Evolutionary conservation across 1,284 basidiomycete genomes (phyloP).

Genomic region (Cutaneotrichosporon sp.): DNA sequence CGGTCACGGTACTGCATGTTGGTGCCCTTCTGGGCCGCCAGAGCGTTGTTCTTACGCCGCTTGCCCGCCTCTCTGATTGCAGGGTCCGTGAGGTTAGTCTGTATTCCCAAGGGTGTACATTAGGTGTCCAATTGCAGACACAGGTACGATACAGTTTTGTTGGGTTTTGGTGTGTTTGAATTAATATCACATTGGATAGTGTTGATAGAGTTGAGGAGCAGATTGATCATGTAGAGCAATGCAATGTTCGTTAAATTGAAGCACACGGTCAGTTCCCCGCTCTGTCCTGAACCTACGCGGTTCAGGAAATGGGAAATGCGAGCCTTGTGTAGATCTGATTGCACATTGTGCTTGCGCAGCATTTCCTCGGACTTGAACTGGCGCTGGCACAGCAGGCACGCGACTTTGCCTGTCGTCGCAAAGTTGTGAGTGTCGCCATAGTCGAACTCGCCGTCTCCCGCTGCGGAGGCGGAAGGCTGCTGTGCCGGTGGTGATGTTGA

Average conservation of each 20-base stretch:
- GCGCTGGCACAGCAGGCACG: conserved; percentile 81
- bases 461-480: neutral
- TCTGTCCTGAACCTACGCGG: conserved; percentile 26
- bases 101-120: conserved; percentile 25
- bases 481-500: conserved; percentile 8
- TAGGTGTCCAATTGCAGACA: neutral
- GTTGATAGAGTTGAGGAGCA: neutral
- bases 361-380: conserved; percentile 84
- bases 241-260: conserved; percentile 3
- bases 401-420: conserved; percentile 53
- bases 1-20: conserved; percentile 75
- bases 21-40: conserved; percentile 34
- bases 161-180: neutral
- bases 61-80: conserved; percentile 66
- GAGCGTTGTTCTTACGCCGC: conserved; percentile 59
- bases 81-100: conserved; percentile 76
- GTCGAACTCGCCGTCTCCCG: conserved; percentile 60
- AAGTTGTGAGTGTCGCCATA: conserved; percentile 59
- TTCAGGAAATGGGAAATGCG: conserved; percentile 41
- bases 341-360: conserved; percentile 76
- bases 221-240: neutral
- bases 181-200: neutral
- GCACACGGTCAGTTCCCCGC: conserved; percentile 22
- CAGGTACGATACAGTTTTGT: conserved; percentile 1
- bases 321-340: conserved; percentile 91